These are phyloP conservation scores for Globisporangium splendens DNA, from an alignment of 352 stramenopile species.

Conservation along the genomic window DNA sequence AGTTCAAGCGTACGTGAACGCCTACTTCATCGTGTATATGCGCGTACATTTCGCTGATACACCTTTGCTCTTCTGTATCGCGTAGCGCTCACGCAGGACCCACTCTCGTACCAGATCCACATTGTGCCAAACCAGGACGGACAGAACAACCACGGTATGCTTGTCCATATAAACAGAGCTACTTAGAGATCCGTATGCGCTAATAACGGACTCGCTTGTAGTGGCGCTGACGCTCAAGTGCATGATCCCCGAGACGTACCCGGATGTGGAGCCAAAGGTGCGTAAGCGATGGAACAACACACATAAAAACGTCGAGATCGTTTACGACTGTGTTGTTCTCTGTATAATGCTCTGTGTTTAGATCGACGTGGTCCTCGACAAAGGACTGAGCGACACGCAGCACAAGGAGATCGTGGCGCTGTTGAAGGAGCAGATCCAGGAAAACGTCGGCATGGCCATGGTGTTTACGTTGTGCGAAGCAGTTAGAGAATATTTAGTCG, in stretches of 20 bases:
- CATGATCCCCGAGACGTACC: conserved; percentile 75
- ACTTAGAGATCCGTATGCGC: not conserved
- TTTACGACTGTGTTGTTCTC: not conserved
- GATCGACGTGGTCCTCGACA: conserved; percentile 76
- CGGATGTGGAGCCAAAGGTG: conserved; percentile 66
- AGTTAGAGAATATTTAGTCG: conserved; percentile 80
- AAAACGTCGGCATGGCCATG: conserved; percentile 87
- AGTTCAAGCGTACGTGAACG: conserved; percentile 70
- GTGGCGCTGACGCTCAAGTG: conserved; percentile 74
- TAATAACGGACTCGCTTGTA: conserved; percentile 11
- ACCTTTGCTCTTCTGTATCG: not conserved
- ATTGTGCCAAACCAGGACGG: conserved; percentile 84
- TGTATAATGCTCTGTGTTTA: conserved; percentile 11
- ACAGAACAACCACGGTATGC: conserved; percentile 73
- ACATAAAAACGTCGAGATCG: no score
- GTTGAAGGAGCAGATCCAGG: conserved; percentile 57
- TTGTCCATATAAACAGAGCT: not conserved
- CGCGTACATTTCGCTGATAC: not conserved
- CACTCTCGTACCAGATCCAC: conserved; percentile 70
- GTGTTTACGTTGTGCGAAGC: conserved; percentile 85
- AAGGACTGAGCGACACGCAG: conserved; percentile 74
- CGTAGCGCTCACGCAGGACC: conserved; percentile 73
- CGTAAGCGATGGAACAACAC: not conserved
- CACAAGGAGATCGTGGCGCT: conserved; percentile 74
- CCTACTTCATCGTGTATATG: no score